Evolutionary conservation across 495 filamentous ascomycete species (phyloP).

Genomic region (Tuber borchii): DNA sequence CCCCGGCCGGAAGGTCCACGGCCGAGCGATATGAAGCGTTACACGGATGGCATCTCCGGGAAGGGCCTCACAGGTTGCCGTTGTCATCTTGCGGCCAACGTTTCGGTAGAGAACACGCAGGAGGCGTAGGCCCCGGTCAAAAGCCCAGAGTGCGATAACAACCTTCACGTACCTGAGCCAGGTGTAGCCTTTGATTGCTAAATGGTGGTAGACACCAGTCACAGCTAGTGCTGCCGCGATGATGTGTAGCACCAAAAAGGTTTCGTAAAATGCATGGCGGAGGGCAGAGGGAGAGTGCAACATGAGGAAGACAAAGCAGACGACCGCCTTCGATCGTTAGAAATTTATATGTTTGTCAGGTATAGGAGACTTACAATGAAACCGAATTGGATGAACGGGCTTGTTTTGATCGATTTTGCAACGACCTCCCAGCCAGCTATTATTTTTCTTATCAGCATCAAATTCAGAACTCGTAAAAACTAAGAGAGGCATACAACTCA

Average conservation of each 20-base stretch:
- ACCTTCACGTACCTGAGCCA: slow-evolving; percentile 57
- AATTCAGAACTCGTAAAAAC: neutral
- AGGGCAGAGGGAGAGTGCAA: slow-evolving; percentile 69
- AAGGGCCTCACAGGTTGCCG: slow-evolving; percentile 56
- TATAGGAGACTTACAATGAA: slow-evolving; percentile 50
- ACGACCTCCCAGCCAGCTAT: slow-evolving; percentile 48
- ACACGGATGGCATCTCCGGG: slow-evolving; percentile 61
- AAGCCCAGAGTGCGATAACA: slow-evolving; percentile 58
- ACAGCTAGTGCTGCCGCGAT: slow-evolving; percentile 57
- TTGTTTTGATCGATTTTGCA: slow-evolving; percentile 41
- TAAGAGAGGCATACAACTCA: slow-evolving; percentile 12
- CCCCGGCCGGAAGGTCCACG: slow-evolving; percentile 65
- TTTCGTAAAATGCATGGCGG: slow-evolving; percentile 85
- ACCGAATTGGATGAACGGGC: slow-evolving; percentile 48
- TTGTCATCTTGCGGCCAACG: slow-evolving; percentile 55
- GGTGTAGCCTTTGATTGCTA: slow-evolving; percentile 55
- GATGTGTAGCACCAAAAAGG: slow-evolving; percentile 75
- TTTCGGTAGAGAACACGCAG: slow-evolving; percentile 60
- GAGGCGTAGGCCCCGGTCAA: slow-evolving; percentile 57
- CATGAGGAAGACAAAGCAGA: slow-evolving; percentile 57
- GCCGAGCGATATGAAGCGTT: slow-evolving; percentile 70
- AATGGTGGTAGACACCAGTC: slow-evolving; percentile 63
- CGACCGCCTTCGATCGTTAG: slow-evolving; percentile 46
- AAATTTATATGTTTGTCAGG: slow-evolving; percentile 22
- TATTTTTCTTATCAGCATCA: slow-evolving; percentile 9